Evolutionary conservation across 2,329 filamentous ascomycete genomes (phyloP), one percentile per base, ranked within the genome.

Genomic region (Ophiocordyceps camponoti-floridani): DNA sequence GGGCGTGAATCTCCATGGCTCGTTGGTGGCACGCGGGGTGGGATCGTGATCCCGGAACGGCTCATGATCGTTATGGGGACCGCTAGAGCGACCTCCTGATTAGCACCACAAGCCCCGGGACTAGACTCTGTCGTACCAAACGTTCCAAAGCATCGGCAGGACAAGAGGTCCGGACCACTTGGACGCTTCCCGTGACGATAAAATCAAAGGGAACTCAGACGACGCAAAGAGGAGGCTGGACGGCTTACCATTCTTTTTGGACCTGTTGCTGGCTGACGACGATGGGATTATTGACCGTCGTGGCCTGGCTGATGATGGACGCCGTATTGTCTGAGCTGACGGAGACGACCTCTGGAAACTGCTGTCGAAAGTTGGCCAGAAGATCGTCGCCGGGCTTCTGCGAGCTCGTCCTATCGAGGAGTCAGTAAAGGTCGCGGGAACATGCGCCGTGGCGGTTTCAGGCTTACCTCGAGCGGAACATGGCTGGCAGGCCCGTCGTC

Each of bases 1-100:
- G 4, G 88, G 86, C 2, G 88, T 94, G 56, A 94, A 87, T 51
- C 83, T 76, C 79, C 88, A 91, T 53, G 75, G 78, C 53, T 95
- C 87, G 55, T 82, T 79, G 40, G 82, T 75, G 16, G 79, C 82
- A 58, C 83, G 77, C 5, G 86, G 85, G 4, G 85, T 94, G 18
- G 84, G 82, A 56, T 94, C 86, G 55, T 83, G 76, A 62, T 91
- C 83, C 59, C 66, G 63, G 53, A 75, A 77, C 35, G 51, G 51
- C 47, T 58, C 56, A 47, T 55, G 52, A 37, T 48, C 50, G 27
- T 58, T 46, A 42, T 47, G 48, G 38, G 52, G 51, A 31, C 46
- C 46, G 42, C 55, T 59, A 41, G 44, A 31, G n/a, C 10, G 8
- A 33, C 19, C 4, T 23, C 14, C 12, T n/a, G 35, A 23, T 43